Evolutionary conservation across 371 early-diverging fungal species (phyloP), one percentile per base, ranked within the genome.

Genomic region (Catenaria anguillulae): DNA sequence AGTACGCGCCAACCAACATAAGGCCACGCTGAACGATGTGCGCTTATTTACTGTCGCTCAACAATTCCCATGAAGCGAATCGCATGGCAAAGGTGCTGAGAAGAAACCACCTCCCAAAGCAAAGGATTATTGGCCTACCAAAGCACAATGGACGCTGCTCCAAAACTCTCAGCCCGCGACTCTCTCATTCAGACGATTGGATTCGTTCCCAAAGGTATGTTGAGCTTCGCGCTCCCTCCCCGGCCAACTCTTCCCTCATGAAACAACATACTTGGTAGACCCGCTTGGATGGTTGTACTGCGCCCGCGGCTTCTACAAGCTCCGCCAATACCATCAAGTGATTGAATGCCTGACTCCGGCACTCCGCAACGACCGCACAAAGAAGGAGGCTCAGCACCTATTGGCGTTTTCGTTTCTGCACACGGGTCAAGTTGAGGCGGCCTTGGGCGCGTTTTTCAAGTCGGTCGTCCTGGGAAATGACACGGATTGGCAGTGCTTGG

Each of bases 141-240:
- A 23, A 19, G 29, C 48, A 21, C 48, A 19, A 3, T n/a, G n/a
- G 48, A 48, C 48, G 48, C 45, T 43, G 26, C n/a, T 58, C 59
- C 33, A 68, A 74, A 60, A 70, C 75, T 37, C 55, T 71, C 74
- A 17, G 74, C 74, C 0, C 65, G 77, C 21, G 79, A 79, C 33
- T 63, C 63, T 21, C 65, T 79, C 23, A 68, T 67, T 5, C 68
- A 72, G 37, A 68, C 56, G 40, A 65, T 79, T 15, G 79, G 79
- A 8, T 79, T 79, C 69, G 74, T 73, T 60, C 79, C 79, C 33
- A 79, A 79, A 73, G 79, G 79, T 79, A 79, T 73, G 79, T 77
- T 79, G 62, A 26, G 5, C 52, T n/a, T 34, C 59, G n/a, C 33
- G 0, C 19, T 26, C 60, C 24, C 0, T 31, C 21, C 63, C 5